Conservation (phyloP, 2,329 filamentous ascomycete species). For the Colletotrichum aenigma region DNA sequence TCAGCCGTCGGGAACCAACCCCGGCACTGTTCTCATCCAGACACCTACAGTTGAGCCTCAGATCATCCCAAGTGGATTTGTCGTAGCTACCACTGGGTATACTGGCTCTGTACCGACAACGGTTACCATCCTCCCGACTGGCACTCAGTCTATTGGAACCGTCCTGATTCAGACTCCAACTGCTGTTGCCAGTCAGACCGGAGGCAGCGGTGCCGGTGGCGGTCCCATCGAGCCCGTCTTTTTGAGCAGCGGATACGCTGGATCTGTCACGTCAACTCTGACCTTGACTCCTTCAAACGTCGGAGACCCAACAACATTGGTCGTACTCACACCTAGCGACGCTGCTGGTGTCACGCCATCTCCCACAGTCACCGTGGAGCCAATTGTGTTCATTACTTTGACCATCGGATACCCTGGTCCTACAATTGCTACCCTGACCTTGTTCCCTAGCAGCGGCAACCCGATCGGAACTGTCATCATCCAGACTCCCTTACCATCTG, state of each 20-base stretch:
- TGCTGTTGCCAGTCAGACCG: neutral
- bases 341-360: neutral
- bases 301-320: conserved; percentile 9
- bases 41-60: neutral
- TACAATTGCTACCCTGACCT: neutral
- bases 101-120: neutral
- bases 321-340: neutral
- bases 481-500: neutral
- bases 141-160: neutral
- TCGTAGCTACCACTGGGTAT: neutral
- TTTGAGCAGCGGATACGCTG: neutral
- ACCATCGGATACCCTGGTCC: neutral
- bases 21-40: neutral
- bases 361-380: neutral
- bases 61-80: neutral
- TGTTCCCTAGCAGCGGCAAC: neutral
- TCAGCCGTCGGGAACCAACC: neutral
- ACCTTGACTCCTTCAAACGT: neutral
- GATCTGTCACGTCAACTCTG: conserved; percentile 4
- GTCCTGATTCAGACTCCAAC: neutral
- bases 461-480: neutral
- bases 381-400: neutral
- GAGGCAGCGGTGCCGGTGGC: neutral
- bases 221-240: neutral
- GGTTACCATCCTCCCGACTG: neutral